A percentile compares a stretch with the other conserved stretches of the same genome.
Conservation (phyloP, 2,329 filamentous ascomycete genomes). For the Fusarium solani-melongenae region DNA sequence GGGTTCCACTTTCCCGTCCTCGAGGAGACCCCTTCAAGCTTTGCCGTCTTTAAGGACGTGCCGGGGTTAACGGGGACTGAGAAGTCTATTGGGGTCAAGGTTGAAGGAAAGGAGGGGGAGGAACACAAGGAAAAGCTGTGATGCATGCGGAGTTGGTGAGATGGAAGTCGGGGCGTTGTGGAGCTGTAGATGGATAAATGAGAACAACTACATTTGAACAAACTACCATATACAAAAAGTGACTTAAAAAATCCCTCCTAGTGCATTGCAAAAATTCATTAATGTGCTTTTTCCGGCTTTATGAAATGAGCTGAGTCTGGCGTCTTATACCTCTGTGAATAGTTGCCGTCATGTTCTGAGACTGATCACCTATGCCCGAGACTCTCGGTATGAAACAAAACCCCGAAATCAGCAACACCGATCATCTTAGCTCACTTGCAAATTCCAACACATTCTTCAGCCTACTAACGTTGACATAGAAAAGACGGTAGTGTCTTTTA, state of each 20-base stretch:
- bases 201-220: not conserved
- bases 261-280: not conserved
- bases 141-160: not conserved
- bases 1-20: conserved; percentile 32
- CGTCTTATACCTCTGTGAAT: not conserved
- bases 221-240: not conserved
- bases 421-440: not conserved
- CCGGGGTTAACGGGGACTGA: not conserved
- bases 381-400: not conserved
- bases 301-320: not conserved
- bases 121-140: not conserved
- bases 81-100: not conserved
- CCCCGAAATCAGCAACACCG: not conserved
- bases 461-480: not conserved
- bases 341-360: not conserved
- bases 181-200: not conserved
- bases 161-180: not conserved
- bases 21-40: conserved; percentile 25
- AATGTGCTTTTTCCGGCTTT: not conserved
- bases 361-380: not conserved
- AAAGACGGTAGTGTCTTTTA: not conserved
- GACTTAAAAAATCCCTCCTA: not conserved
- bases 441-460: not conserved
- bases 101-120: not conserved
- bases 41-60: conserved; percentile 24